Evolutionary conservation across 768 basidiomycete genomes (phyloP).

Genomic region (Suillus placidus): DNA sequence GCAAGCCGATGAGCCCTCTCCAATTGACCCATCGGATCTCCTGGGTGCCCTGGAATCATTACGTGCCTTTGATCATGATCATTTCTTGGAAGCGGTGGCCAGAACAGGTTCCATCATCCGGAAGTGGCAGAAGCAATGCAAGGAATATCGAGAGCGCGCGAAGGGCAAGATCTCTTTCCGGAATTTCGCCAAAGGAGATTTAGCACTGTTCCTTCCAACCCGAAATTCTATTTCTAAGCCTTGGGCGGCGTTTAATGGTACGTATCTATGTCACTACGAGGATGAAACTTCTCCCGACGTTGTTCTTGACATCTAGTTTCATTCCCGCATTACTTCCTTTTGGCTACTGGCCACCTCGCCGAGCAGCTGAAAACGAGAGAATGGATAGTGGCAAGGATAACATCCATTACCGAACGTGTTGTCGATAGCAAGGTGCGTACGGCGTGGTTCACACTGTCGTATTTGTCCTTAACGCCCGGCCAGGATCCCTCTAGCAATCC

Average conservation of each 20-base stretch:
- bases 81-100: constrained; percentile 79
- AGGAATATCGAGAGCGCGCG: constrained; percentile 92
- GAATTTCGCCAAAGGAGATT: constrained; percentile 93
- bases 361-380: constrained; percentile 90
- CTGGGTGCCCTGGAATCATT: constrained; percentile 68
- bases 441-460: background rate
- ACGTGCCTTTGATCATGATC: constrained; percentile 79
- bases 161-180: constrained; percentile 96
- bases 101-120: constrained; percentile 86
- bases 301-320: constrained; percentile 63
- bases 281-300: constrained; percentile 22
- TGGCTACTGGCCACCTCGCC: constrained; percentile 81
- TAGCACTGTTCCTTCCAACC: constrained; percentile 95
- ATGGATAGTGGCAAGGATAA: constrained; percentile 95
- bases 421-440: constrained; percentile 73
- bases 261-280: constrained; percentile 24
- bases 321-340: constrained; percentile 97
- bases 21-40: constrained; percentile 79
- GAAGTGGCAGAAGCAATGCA: constrained; percentile 98
- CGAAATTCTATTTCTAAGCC: constrained; percentile 91
- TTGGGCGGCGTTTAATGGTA: constrained; percentile 99
- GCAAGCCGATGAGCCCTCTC: constrained; percentile 62
- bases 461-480: constrained; percentile 8
- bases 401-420: constrained; percentile 82
- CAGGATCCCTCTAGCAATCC: constrained; percentile 86